Evolutionary conservation across 305 asterid genomes (phyloP), one percentile per base, ranked within the genome.

Genomic region (Euphrasia arctica): DNA sequence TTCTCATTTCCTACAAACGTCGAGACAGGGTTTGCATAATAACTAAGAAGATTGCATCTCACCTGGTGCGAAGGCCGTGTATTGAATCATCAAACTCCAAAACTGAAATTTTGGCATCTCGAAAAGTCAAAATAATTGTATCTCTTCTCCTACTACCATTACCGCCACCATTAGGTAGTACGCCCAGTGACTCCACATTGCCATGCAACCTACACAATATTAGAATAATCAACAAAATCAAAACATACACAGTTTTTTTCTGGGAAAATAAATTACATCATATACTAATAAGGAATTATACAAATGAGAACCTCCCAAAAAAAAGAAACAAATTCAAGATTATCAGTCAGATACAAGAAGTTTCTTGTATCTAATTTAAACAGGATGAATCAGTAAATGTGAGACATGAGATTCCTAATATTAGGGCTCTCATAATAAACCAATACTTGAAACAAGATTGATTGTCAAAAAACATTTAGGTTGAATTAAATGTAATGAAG

Each of bases 71-170:
- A 51, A 93, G 90, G 67, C 90, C 96, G 56, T 93, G 87, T 55
- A 85, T 79, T 31, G 98, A 85, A 70, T 90, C 96, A 39, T 93
- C 98, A 74, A 90, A 93, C 87, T 93, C 97, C 77, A 93, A 77
- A 67, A 93, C 81, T 5, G 95, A 87, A 54, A 93, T 75, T 74
- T 93, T 93, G 39, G 98, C 98, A 73, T 93, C 97, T 71, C 81
- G 80, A 65, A 90, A 93, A 51, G 92, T 79, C 79, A 93, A 74
- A 65, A 93, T 84, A 71, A 93, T 80, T 22, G 97, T 79, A 75
- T 87, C 98, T 64, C 94, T 88, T 77, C 76, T 80, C 84, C 72
- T 87, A 66, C 94, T 54, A 54, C 36, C 58, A 54, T 54, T 13
- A 54, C 11, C 95, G 50, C 82, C 84, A 58, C 97, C 97, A 45